Conservation (phyloP, 78 protist species). For the Guillardia theta region DNA sequence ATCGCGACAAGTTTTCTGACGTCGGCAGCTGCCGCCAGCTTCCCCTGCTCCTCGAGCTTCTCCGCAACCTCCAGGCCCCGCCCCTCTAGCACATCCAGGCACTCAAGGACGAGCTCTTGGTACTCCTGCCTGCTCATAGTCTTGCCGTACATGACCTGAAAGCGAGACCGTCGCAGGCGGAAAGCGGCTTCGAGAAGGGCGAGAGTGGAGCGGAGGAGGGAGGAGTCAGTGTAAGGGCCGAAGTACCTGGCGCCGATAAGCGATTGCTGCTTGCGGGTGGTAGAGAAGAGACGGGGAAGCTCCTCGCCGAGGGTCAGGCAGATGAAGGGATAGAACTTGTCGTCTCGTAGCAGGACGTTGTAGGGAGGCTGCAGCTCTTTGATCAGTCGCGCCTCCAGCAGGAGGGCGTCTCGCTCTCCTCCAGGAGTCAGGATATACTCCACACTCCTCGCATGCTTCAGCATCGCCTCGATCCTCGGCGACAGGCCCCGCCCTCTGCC, state of each 20-base stretch:
- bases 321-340: constrained; percentile 22
- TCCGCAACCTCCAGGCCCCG: neutral
- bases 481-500: neutral
- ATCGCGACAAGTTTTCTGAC: too few species aligned
- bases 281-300: neutral
- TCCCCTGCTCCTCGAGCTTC: too few species aligned
- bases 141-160: neutral
- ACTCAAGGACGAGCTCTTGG: neutral
- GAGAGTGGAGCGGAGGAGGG: neutral
- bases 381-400: neutral
- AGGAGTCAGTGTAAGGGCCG: neutral
- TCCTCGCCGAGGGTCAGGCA: neutral
- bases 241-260: neutral
- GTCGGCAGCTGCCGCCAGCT: too few species aligned
- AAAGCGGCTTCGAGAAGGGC: neutral
- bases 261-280: neutral
- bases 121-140: neutral
- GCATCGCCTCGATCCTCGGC: neutral
- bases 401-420: neutral
- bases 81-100: neutral
- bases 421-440: neutral
- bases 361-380: neutral
- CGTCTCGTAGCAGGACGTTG: neutral
- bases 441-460: too few species aligned
- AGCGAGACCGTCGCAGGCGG: neutral